phyloP scores from a whole-genome alignment of 306 rosid species.

The Parietaria judaica region DNA sequence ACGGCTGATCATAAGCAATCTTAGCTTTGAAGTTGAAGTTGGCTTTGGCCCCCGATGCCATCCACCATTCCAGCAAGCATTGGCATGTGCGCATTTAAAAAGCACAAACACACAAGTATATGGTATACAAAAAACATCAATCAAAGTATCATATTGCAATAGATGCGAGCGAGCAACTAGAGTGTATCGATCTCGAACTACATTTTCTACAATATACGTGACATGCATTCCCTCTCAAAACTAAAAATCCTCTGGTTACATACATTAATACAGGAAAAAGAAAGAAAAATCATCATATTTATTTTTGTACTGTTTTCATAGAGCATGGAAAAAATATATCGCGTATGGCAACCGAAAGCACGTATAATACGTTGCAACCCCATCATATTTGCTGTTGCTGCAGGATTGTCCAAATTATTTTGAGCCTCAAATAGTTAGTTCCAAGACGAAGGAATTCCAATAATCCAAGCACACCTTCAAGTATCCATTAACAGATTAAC shows the following conservation, averaged over 20 bases:
- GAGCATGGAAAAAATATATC: not conserved
- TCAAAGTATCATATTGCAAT: too few relatives aligned
- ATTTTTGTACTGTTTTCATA: not conserved
- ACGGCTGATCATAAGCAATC: conserved; percentile 94
- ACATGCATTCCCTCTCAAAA: not conserved
- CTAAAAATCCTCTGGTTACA: not conserved
- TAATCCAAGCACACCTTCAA: conserved; percentile 99
- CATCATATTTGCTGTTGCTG: conserved; percentile 50
- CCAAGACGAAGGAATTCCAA: conserved; percentile 88
- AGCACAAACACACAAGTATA: conserved; percentile 9
- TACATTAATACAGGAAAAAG: not conserved
- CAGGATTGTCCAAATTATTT: conserved; percentile 42
- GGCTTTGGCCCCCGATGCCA: conserved; percentile 73
- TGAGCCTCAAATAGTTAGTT: too few relatives aligned
- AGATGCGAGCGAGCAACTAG: too few relatives aligned
- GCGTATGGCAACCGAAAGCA: too few relatives aligned
- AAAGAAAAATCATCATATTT: not conserved
- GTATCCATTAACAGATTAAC: conserved; percentile 13
- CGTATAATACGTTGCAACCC: conserved; percentile 42
- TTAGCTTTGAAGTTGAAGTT: conserved; percentile 78
- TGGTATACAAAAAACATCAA: not conserved
- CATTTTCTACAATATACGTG: too few relatives aligned
- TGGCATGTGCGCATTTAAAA: conserved; percentile 40
- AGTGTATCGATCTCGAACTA: too few relatives aligned
- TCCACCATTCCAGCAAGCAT: conserved; percentile 77